phyloP scores from a whole-genome alignment of 1,139 yeast genomes.

The Arxiozyma slooffiae region DNA sequence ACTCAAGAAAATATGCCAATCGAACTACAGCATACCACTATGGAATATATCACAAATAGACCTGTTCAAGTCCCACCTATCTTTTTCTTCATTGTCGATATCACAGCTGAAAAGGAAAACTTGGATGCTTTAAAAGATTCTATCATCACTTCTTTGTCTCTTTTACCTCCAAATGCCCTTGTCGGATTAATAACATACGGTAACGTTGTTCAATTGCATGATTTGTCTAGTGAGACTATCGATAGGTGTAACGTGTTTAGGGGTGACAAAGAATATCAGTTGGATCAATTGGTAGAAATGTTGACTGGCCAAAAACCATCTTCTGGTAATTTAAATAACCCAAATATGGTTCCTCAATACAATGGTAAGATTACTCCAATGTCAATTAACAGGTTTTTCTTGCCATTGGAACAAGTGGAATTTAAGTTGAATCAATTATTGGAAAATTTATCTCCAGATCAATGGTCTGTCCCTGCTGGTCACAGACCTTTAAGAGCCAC shows the following conservation, averaged over 20 bases:
- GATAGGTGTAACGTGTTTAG: constrained; percentile 81
- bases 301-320: constrained; percentile 41
- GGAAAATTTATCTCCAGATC: constrained; percentile 72
- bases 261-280: constrained; percentile 81
- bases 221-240: constrained; percentile 69
- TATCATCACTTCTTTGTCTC: constrained; percentile 65
- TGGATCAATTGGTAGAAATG: constrained; percentile 67
- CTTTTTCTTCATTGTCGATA: constrained; percentile 80
- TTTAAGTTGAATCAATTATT: constrained; percentile 73
- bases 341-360: constrained; percentile 12
- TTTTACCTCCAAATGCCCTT: constrained; percentile 87
- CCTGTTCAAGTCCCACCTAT: constrained; percentile 92
- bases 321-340: constrained; percentile 7
- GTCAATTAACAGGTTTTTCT: constrained; percentile 60
- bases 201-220: constrained; percentile 91
- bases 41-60: constrained; percentile 81
- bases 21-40: constrained; percentile 80
- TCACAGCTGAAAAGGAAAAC: constrained; percentile 92
- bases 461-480: constrained; percentile 87
- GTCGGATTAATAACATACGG: constrained; percentile 91
- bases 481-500: constrained; percentile 87
- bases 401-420: constrained; percentile 81
- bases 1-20: constrained; percentile 77
- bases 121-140: constrained; percentile 82
- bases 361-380: constrained; percentile 34